A percentile compares a stretch with the other conserved stretches of the same genome.
Conservation (phyloP, 1,284 basidiomycete species). For the Papiliotrema laurentii region DNA sequence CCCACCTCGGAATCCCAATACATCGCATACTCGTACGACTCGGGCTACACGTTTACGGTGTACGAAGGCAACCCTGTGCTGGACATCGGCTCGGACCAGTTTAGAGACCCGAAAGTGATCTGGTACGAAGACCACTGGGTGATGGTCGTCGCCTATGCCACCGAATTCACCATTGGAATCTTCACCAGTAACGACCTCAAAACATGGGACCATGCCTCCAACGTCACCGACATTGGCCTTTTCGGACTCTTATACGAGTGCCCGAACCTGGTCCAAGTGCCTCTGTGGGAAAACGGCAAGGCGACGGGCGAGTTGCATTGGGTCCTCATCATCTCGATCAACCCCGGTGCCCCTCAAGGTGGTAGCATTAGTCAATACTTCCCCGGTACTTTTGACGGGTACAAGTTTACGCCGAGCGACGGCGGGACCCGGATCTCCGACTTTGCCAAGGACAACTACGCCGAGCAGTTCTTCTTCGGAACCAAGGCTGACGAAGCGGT, state of each 20-base stretch:
- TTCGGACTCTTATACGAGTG: conserved; percentile 48
- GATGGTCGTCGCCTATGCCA: conserved; percentile 45
- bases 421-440: conserved; percentile 36
- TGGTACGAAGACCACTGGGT: conserved; percentile 48
- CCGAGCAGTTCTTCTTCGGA: conserved; percentile 46
- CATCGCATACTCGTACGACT: conserved; percentile 47
- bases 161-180: conserved; percentile 44
- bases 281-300: conserved; percentile 24
- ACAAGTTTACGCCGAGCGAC: conserved; percentile 43
- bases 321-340: conserved; percentile 31
- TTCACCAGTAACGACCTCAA: conserved; percentile 47
- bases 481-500: conserved; percentile 22
- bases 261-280: conserved; percentile 42
- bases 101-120: conserved; percentile 51
- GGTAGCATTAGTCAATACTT: conserved; percentile 47
- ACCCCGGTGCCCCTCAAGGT: conserved; percentile 42
- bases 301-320: conserved; percentile 10
- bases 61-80: conserved; percentile 46
- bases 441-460: conserved; percentile 50
- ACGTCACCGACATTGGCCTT: conserved; percentile 36
- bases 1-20: conserved; percentile 41
- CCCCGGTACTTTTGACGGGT: conserved; percentile 47
- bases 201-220: conserved; percentile 45
- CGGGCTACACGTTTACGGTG: conserved; percentile 46
- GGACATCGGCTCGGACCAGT: conserved; percentile 39